phyloP scores from a whole-genome alignment of 169 alveolate species.

The Eimeria tenella region DNA sequence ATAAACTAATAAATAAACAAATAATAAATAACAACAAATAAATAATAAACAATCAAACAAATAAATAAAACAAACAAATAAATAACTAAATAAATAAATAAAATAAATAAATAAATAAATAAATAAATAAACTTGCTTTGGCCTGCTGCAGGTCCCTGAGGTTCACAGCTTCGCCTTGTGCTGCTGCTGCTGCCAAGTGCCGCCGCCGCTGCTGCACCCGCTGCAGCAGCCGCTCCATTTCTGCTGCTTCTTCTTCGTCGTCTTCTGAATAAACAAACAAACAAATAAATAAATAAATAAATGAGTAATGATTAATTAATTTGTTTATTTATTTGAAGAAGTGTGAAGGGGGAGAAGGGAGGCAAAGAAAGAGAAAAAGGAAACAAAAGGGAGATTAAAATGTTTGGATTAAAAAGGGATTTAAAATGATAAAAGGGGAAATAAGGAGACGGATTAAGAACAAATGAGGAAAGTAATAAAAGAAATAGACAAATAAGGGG shows the following conservation, averaged over 20 bases:
- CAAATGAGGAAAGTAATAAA: background rate
- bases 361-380: background rate
- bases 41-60: background rate
- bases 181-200: too few species aligned
- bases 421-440: background rate
- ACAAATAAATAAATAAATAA: background rate
- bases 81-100: too few species aligned
- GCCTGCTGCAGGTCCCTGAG: too few species aligned
- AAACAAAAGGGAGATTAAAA: background rate
- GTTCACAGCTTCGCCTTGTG: too few species aligned
- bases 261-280: background rate
- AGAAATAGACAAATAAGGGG: background rate
- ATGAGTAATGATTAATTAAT: background rate
- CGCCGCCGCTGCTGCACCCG: too few species aligned
- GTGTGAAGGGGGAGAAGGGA: background rate
- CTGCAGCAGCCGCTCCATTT: slow-evolving; percentile 21
- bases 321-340: too few species aligned
- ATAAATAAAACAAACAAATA: too few species aligned
- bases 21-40: background rate
- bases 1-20: background rate
- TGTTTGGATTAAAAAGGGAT: background rate
- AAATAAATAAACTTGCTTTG: too few species aligned
- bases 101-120: too few species aligned
- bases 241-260: background rate
- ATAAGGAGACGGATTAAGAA: background rate